Evolutionary conservation across 495 filamentous ascomycete species (phyloP).

Genomic region (Penicillium salamii): DNA sequence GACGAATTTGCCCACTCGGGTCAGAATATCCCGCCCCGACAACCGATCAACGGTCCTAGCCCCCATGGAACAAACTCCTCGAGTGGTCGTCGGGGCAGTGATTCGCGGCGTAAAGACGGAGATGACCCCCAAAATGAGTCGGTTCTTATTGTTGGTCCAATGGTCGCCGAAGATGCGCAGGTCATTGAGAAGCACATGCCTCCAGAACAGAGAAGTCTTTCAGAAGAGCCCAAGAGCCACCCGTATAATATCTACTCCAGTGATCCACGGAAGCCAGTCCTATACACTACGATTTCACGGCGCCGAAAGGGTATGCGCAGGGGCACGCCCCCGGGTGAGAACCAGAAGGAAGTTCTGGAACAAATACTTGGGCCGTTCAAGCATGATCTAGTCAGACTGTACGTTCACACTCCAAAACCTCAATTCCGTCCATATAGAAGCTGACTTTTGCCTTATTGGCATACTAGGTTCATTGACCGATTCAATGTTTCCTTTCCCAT

Average conservation of each 20-base stretch:
- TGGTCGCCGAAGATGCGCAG: conserved; percentile 50
- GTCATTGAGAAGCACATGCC: conserved; percentile 53
- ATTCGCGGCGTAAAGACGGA: conserved; percentile 32
- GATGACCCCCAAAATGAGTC: conserved; percentile 48
- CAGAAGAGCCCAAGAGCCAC: conserved; percentile 39
- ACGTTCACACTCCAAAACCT: conserved; percentile 9
- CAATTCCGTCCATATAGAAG: neutral
- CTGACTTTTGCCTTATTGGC: conserved; percentile 8
- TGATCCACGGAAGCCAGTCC: conserved; percentile 46
- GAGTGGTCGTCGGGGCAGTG: conserved; percentile 30
- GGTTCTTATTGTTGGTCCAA: conserved; percentile 50
- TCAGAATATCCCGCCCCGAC: conserved; percentile 11
- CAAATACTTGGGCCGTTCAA: conserved; percentile 52
- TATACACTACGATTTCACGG: conserved; percentile 47
- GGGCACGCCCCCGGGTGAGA: conserved; percentile 48
- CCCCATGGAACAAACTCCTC: conserved; percentile 28
- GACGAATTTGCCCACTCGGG: conserved; percentile 19
- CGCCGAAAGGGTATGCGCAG: conserved; percentile 45
- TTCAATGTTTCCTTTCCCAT: conserved; percentile 55
- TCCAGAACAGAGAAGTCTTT: conserved; percentile 35
- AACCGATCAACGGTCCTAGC: conserved; percentile 25
- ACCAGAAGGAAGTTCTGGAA: conserved; percentile 53
- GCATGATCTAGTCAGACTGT: conserved; percentile 50
- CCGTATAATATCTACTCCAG: conserved; percentile 51
- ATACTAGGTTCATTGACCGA: conserved; percentile 44